Percentiles rank a stretch among this genome's conserved stretches.
Conservation (phyloP, 768 basidiomycete genomes). For the Suillus tomentosus region DNA sequence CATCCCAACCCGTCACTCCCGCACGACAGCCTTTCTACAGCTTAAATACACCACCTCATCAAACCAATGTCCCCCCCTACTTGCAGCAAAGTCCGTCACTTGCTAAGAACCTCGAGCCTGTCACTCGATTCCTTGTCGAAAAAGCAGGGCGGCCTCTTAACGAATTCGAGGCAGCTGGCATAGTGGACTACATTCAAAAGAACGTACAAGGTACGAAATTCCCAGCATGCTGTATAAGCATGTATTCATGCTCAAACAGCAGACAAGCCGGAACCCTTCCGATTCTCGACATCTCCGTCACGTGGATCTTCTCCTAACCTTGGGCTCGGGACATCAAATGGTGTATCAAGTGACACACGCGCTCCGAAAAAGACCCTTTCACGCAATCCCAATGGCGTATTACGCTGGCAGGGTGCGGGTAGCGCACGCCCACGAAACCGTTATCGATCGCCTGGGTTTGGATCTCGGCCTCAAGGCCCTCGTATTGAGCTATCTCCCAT, state of each 20-base stretch:
- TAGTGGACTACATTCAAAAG: conserved; percentile 56
- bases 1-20: conserved; percentile 9
- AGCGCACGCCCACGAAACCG: conserved; percentile 71
- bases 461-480: conserved; percentile 49
- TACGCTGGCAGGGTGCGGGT: conserved; percentile 76
- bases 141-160: conserved; percentile 51
- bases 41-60: conserved; percentile 17
- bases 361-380: conserved; percentile 55
- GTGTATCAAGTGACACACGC: conserved; percentile 18
- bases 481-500: conserved; percentile 43
- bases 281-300: conserved; percentile 52
- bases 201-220: conserved; percentile 46
- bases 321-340: conserved; percentile 15
- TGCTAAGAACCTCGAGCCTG: conserved; percentile 47
- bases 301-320: conserved; percentile 31
- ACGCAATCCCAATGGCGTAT: conserved; percentile 74
- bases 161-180: conserved; percentile 52
- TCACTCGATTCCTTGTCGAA: conserved; percentile 49
- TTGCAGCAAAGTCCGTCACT: conserved; percentile 28
- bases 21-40: conserved; percentile 16
- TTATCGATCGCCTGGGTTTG: conserved; percentile 74
- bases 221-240: conserved; percentile 13
- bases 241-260: conserved; percentile 22
- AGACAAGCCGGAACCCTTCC: conserved; percentile 57
- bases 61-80: background rate